phyloP scores from a whole-genome alignment of 768 basidiomycete genomes.

The Psilocybe azurescens region DNA sequence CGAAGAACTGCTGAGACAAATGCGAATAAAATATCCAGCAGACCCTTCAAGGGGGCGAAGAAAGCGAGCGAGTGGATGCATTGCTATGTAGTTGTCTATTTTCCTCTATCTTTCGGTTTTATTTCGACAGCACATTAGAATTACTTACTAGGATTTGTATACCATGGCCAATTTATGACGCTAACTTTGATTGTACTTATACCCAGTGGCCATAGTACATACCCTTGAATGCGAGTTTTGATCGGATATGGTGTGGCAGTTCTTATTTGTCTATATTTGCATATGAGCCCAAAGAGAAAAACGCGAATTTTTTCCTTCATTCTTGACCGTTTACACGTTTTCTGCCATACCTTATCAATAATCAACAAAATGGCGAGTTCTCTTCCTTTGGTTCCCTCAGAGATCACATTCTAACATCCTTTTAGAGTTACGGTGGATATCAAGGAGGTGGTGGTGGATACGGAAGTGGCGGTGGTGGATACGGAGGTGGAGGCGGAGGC shows the following conservation, averaged over 20 bases:
- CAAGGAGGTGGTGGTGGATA: conserved; percentile 45
- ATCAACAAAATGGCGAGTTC: conserved; percentile 17
- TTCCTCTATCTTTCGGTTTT: neutral
- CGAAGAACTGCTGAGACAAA: conserved; percentile 75
- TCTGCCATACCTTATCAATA: neutral
- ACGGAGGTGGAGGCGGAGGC: conserved; percentile 55
- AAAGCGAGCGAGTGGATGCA: conserved; percentile 39
- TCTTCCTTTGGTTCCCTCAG: neutral
- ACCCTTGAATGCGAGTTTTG: neutral
- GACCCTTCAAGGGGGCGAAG: conserved; percentile 45
- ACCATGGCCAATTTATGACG: neutral
- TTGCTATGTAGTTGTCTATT: conserved; percentile 41
- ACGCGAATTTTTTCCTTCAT: conserved; percentile 6
- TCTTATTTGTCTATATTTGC: conserved; percentile 27
- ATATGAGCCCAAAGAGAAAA: conserved; percentile 5
- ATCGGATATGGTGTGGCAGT: conserved; percentile 18
- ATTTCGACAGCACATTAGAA: neutral
- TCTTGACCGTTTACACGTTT: conserved; percentile 6
- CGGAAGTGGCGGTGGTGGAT: conserved; percentile 50
- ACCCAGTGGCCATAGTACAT: neutral
- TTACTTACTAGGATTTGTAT: neutral
- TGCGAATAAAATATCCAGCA: conserved; percentile 68
- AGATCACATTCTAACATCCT: conserved; percentile 2
- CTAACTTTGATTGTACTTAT: neutral
- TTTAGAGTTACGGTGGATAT: conserved; percentile 51